phyloP scores from a whole-genome alignment of 169 alveolate species.

The Babesia divergens region DNA sequence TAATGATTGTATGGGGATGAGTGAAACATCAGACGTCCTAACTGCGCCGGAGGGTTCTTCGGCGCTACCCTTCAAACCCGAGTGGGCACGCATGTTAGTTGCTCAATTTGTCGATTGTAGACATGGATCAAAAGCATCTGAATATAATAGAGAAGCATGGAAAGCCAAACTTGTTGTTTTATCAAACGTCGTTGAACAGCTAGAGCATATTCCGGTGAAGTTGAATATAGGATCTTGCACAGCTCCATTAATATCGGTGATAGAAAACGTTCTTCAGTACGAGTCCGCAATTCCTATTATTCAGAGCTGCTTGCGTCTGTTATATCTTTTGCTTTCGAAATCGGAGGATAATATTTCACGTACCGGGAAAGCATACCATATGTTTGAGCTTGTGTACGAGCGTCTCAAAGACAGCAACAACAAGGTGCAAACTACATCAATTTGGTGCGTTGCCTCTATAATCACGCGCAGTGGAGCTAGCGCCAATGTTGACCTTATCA shows the following conservation, averaged over 20 bases:
- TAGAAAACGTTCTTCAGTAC: conserved; percentile 34
- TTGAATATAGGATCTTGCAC: background rate
- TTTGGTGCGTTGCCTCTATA: conserved; percentile 17
- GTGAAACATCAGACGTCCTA: too few relatives aligned
- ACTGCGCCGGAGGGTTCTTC: background rate
- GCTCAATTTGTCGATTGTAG: background rate
- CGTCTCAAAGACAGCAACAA: conserved; percentile 50
- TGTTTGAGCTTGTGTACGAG: conserved; percentile 39
- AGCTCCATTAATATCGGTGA: background rate
- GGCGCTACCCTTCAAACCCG: background rate
- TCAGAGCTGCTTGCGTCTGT: conserved; percentile 5
- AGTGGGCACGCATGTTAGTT: conserved; percentile 2
- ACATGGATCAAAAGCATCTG: background rate
- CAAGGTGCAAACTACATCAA: conserved; percentile 35
- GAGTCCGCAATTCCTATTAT: conserved; percentile 59
- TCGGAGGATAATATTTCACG: background rate
- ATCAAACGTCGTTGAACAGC: background rate
- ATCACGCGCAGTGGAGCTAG: conserved; percentile 2
- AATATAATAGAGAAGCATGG: conserved; percentile 47
- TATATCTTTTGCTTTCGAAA: conserved; percentile 9
- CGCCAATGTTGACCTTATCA: conserved; percentile 22
- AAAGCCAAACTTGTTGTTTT: conserved; percentile 24
- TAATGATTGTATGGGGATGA: too few relatives aligned
- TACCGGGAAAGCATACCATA: background rate
- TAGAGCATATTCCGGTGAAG: background rate